Percentiles rank a stretch among this genome's conserved stretches.
phyloP scores from a whole-genome alignment of 495 filamentous ascomycete genomes.

The Aspergillus sclerotioniger region DNA sequence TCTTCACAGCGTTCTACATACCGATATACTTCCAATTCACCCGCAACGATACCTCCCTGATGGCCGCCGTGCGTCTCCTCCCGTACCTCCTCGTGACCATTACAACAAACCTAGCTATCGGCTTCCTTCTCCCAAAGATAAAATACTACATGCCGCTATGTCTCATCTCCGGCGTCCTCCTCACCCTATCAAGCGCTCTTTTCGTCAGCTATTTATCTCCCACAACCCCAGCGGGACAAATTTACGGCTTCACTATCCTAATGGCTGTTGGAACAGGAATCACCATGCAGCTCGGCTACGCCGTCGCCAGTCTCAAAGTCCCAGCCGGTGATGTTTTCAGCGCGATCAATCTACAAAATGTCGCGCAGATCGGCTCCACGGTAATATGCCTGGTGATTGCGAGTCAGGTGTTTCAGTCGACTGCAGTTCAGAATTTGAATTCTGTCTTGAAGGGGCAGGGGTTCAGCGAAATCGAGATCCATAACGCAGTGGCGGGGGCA shows the following conservation, averaged over 20 bases:
- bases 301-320: constrained; percentile 14
- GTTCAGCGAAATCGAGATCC: background rate
- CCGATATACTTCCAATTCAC: constrained; percentile 54
- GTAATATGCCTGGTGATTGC: constrained; percentile 11
- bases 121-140: background rate
- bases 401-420: constrained; percentile 14
- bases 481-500: background rate
- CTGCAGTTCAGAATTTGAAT: background rate
- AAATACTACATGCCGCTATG: constrained; percentile 13
- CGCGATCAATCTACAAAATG: constrained; percentile 10
- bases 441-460: background rate
- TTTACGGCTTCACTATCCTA: background rate
- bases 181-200: background rate
- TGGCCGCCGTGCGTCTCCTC: constrained; percentile 40
- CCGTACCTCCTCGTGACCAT: constrained; percentile 26
- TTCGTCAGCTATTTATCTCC: background rate
- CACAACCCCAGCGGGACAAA: background rate
- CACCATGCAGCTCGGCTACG: constrained; percentile 16
- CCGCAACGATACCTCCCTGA: constrained; percentile 31
- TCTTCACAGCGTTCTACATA: constrained; percentile 16
- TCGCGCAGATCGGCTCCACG: constrained; percentile 14
- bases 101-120: constrained; percentile 7
- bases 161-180: constrained; percentile 2
- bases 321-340: constrained; percentile 7
- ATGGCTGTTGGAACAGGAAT: constrained; percentile 6